Conservation (phyloP, 495 filamentous ascomycete genomes). For the Chlorociboria aeruginascens region DNA sequence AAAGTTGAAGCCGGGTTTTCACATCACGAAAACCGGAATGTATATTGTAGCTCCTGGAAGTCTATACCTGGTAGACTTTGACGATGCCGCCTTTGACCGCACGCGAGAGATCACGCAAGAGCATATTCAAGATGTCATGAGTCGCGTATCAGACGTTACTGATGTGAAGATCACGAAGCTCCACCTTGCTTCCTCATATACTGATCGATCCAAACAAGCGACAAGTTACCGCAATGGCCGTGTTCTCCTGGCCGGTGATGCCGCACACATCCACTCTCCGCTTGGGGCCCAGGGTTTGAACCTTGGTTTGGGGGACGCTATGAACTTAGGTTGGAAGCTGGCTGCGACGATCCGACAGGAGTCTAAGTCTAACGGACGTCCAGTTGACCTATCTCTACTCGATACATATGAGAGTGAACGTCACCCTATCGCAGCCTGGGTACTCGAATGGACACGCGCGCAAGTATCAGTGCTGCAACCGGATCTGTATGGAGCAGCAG, state of each 20-base stretch:
- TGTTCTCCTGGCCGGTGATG: constrained; percentile 37
- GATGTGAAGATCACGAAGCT: neutral
- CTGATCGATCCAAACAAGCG: neutral
- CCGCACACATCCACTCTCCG: constrained; percentile 37
- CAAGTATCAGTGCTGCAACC: neutral
- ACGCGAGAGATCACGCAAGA: neutral
- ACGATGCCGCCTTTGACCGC: neutral
- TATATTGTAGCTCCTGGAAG: neutral
- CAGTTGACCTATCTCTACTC: constrained; percentile 4
- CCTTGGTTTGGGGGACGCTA: constrained; percentile 34
- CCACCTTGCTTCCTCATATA: neutral
- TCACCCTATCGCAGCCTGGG: constrained; percentile 11
- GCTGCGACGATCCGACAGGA: constrained; percentile 5
- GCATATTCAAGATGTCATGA: neutral
- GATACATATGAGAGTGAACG: constrained; percentile 20
- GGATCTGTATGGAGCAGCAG: neutral
- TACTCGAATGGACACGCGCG: neutral
- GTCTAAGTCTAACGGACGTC: neutral
- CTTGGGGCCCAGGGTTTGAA: constrained; percentile 38
- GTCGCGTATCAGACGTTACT: neutral
- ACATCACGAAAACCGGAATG: neutral
- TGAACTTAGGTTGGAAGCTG: constrained; percentile 38
- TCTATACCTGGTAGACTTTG: neutral
- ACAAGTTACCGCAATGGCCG: constrained; percentile 15
- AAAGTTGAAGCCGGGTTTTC: neutral